These are phyloP conservation scores for Aphanomyces stellatus DNA, from an alignment of 352 stramenopile species.

Conservation along the genomic window DNA sequence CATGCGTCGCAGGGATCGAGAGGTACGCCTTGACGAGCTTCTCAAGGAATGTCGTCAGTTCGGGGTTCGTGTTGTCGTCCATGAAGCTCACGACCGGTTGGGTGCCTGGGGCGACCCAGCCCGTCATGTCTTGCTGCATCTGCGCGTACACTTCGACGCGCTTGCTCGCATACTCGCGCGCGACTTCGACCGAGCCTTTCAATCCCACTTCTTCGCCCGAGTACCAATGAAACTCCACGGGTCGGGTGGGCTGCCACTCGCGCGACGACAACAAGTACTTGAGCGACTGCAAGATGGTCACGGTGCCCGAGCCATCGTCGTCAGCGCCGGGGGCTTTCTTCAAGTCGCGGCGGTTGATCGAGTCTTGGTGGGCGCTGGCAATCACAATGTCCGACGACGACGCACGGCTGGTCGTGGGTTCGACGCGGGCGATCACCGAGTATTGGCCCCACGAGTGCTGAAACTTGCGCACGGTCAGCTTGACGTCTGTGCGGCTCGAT, in stretches of 20 bases:
- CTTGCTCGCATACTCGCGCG: background rate
- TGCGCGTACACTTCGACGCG: background rate
- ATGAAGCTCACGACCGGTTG: background rate
- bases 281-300: background rate
- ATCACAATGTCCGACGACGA: background rate
- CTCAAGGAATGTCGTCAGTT: background rate
- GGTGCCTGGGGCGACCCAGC: background rate
- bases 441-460: background rate
- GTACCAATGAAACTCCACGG: background rate
- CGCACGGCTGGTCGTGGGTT: too few species aligned
- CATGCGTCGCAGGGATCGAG: background rate
- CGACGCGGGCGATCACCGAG: too few species aligned
- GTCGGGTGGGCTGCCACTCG: background rate
- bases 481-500: background rate
- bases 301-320: background rate
- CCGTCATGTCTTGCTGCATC: background rate
- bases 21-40: background rate
- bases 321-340: background rate
- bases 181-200: background rate
- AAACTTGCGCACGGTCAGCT: background rate
- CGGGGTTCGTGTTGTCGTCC: background rate
- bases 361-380: background rate
- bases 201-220: background rate
- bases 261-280: background rate
- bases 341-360: background rate